Conservation (phyloP, 306 rosid genomes). For the Quercus suber region DNA sequence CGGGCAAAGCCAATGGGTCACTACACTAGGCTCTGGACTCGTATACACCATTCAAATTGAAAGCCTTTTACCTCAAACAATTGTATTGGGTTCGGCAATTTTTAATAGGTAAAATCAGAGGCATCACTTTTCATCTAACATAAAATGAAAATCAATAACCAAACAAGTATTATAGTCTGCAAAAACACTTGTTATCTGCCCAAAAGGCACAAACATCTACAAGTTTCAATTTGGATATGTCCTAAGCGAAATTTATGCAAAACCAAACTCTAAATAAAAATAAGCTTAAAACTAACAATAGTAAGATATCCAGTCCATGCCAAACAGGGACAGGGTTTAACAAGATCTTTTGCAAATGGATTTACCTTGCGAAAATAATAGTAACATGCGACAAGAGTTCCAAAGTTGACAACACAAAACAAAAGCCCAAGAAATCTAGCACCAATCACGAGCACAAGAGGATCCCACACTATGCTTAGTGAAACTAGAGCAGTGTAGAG, state of each 20-base stretch:
- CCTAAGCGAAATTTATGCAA: not conserved
- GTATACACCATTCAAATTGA: too few relatives aligned
- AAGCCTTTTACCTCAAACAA: too few relatives aligned
- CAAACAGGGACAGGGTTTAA: conserved; percentile 54
- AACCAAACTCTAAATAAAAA: conserved; percentile 18
- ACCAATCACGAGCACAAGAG: conserved; percentile 49
- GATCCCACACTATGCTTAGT: conserved; percentile 57
- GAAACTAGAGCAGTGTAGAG: conserved; percentile 47
- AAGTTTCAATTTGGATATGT: not conserved
- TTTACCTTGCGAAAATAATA: conserved; percentile 40
- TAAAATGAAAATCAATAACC: too few relatives aligned
- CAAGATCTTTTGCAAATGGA: conserved; percentile 55
- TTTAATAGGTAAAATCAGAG: too few relatives aligned
- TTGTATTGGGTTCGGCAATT: too few relatives aligned
- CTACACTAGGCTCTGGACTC: too few relatives aligned
- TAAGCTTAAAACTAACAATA: conserved; percentile 29
- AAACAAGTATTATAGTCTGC: too few relatives aligned
- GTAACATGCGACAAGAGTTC: conserved; percentile 40
- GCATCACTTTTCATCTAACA: too few relatives aligned
- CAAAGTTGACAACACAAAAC: conserved; percentile 36
- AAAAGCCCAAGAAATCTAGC: conserved; percentile 33
- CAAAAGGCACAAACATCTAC: not conserved
- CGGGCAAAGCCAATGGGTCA: too few relatives aligned
- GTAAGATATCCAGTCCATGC: conserved; percentile 41
- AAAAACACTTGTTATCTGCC: too few relatives aligned